Evolutionary conservation across 2,329 filamentous ascomycete genomes (phyloP).

Genomic region (Bimuria novae-zelandiae): DNA sequence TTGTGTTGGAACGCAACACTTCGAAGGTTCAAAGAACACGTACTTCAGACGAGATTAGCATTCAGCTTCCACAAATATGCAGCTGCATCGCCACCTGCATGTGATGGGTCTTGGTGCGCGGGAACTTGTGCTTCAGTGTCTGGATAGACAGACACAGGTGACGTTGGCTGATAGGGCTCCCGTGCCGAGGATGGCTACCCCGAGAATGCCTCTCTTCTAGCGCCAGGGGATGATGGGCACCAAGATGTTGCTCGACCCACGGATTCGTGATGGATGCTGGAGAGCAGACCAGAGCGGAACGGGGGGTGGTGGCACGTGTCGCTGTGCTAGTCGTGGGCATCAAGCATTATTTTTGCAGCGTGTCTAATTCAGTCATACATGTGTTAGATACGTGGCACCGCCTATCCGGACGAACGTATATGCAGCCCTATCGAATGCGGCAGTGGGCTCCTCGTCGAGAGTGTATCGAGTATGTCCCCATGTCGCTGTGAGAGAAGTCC

Average conservation of each 20-base stretch:
- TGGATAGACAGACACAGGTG: not conserved
- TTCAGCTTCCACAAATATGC: not conserved
- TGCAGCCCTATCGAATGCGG: slow-evolving; percentile 36
- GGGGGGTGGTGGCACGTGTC: not conserved
- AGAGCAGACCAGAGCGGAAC: slow-evolving; percentile 19
- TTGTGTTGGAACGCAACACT: not conserved
- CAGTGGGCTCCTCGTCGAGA: slow-evolving; percentile 1
- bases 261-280: not conserved
- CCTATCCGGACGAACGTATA: slow-evolving; percentile 7
- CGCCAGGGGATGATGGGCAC: not conserved
- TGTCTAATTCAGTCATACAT: not conserved
- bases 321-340: not conserved
- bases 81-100: not conserved
- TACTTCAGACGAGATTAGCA: not conserved
- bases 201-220: not conserved
- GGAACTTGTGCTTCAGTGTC: not conserved
- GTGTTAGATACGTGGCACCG: too few relatives aligned
- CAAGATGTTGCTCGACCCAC: not conserved
- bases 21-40: not conserved
- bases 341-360: not conserved
- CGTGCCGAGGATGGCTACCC: slow-evolving; percentile 10
- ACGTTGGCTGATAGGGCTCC: not conserved
- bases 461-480: too few relatives aligned
- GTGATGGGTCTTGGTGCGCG: not conserved
- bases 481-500: too few relatives aligned